Evolutionary conservation across 148 eudicot species (phyloP).

Genomic region (Arctostaphylos glauca): DNA sequence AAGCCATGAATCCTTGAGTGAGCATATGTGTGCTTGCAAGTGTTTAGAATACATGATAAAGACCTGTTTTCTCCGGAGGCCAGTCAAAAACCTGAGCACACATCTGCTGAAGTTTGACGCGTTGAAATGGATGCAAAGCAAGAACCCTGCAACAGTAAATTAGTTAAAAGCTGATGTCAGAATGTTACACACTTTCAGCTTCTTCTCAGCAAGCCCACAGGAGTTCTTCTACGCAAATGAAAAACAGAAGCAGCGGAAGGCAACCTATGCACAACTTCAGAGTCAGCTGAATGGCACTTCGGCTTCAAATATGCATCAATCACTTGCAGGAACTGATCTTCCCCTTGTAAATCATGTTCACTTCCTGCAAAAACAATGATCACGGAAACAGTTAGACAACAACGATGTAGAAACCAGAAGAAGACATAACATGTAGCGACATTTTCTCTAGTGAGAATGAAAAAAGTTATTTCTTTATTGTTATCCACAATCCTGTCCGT

Average conservation of each 20-base stretch:
- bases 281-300: slow-evolving; percentile 79
- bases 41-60: not conserved
- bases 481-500: not conserved
- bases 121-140: slow-evolving; percentile 53
- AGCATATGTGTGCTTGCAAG: not conserved
- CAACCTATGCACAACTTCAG: slow-evolving; percentile 72
- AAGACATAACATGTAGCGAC: not conserved
- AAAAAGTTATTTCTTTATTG: not conserved
- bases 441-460: not conserved
- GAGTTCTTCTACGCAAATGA: not conserved
- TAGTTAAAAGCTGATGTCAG: not conserved
- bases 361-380: slow-evolving; percentile 30
- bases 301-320: slow-evolving; percentile 85
- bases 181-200: not conserved
- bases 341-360: slow-evolving; percentile 25
- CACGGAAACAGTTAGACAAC: slow-evolving; percentile 1
- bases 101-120: slow-evolving; percentile 57
- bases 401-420: not conserved
- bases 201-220: not conserved
- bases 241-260: not conserved
- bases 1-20: not conserved
- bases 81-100: slow-evolving; percentile 71
- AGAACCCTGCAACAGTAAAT: slow-evolving; percentile 53
- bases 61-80: slow-evolving; percentile 96
- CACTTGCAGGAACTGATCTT: slow-evolving; percentile 47